Evolutionary conservation across 352 stramenopile genomes (phyloP), one percentile per base, ranked within the genome.

Genomic region (Pythium vanterpoolii): DNA sequence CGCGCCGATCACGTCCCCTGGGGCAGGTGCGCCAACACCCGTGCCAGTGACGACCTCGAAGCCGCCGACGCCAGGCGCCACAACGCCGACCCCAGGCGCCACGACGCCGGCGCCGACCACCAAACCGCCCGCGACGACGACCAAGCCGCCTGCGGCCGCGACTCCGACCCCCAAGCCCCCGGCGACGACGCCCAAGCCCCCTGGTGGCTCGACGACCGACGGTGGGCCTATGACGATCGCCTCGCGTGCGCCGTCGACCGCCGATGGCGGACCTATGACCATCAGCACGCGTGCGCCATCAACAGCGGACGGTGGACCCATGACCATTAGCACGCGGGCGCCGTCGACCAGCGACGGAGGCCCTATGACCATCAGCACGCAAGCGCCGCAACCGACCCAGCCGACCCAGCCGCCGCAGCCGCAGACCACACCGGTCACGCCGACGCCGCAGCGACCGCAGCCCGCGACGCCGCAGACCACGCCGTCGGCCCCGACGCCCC

Each of bases 321-420:
- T 45, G 54, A 54, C 54, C 19, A 54, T 51, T 6, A 18, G 23
- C 5, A 31, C 33, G 1, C 30, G 23, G 13, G 7, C 33, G 33
- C 48, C 48, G 30, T 42, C 46, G 1, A 23, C 30, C n/a, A 16
- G 10, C 5, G 55, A 62, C 18, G 55, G 33, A 18, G 55, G 55
- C 1, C 49, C 58, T 16, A 65, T 60, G 36, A 65, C 58, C 28
- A 49, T 60, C 11, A 21, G 40, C 13, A 60, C 58, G 4, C 48
- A 46, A 28, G 13, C 23, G 16, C 55, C 52, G 19, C 43, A 44
- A 19, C 4, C 56, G 5, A 24, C 56, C n/a, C 43, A 44, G 27
- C 4, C 56, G 5, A 24, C 56, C n/a, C 46, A 64, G 40, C 14
- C 57, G 30, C 57, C 47, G 16, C 57, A 56, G 47, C 34, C 31